phyloP scores from a whole-genome alignment of 331 rosid genomes.

The Cydonia oblonga region DNA sequence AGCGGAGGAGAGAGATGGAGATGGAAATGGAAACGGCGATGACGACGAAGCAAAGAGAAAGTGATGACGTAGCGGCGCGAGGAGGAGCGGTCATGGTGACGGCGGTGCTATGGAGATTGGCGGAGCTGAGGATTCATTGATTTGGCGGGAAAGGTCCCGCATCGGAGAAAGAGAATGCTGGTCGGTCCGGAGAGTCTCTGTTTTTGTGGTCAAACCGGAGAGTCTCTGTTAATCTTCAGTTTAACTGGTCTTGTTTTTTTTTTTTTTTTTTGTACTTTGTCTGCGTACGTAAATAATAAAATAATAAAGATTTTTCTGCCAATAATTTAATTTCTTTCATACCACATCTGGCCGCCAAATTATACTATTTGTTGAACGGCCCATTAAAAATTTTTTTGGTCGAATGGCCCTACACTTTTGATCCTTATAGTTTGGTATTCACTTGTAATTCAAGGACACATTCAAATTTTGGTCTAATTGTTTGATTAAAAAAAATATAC shows the following conservation, averaged over 20 bases:
- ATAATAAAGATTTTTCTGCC: not conserved
- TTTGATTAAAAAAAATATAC: too few relatives aligned
- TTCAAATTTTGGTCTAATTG: not conserved
- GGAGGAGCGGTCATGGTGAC: slow-evolving; percentile 26
- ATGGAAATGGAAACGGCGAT: slow-evolving; percentile 19
- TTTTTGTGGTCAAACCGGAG: not conserved
- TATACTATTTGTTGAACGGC: not conserved
- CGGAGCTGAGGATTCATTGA: slow-evolving; percentile 7
- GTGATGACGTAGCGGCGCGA: slow-evolving; percentile 1
- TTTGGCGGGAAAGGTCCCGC: slow-evolving; percentile 44
- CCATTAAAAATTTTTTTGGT: not conserved
- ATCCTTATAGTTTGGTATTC: not conserved
- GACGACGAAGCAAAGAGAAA: slow-evolving; percentile 3
- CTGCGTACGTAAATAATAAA: not conserved
- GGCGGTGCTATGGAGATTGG: slow-evolving; percentile 1
- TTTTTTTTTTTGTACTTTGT: too few relatives aligned
- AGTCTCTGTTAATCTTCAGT: not conserved
- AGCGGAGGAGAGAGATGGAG: slow-evolving; percentile 28
- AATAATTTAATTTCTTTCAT: too few relatives aligned
- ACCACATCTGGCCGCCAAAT: too few relatives aligned
- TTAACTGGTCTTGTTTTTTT: not conserved
- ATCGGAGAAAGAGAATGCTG: slow-evolving; percentile 4
- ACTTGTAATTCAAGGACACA: not conserved
- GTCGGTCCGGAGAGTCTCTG: not conserved
- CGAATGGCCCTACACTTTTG: not conserved